Evolutionary conservation across 2,329 filamentous ascomycete species (phyloP).

Genomic region (Plectosphaerella cucumerina): DNA sequence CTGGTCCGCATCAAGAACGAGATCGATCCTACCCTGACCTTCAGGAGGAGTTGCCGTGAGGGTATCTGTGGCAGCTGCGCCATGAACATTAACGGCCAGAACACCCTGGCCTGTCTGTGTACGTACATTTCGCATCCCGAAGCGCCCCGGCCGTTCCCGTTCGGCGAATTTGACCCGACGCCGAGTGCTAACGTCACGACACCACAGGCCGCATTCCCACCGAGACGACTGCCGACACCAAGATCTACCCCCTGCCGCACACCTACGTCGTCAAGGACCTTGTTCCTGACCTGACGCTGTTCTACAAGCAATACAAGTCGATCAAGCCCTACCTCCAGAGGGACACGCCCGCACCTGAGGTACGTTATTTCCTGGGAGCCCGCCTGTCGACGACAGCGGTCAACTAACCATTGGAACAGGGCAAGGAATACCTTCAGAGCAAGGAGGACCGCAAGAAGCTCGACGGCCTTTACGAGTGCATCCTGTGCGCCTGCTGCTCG

Average conservation of each 20-base stretch:
- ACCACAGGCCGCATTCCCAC: conserved; percentile 81
- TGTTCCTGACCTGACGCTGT: conserved; percentile 94
- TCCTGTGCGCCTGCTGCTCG: conserved; percentile 98
- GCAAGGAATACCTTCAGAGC: conserved; percentile 86
- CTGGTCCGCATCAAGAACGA: conserved; percentile 99
- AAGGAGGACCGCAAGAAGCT: conserved; percentile 94
- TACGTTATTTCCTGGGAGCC: conserved; percentile 42
- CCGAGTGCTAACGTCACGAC: conserved; percentile 20
- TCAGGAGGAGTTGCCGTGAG: conserved; percentile 93
- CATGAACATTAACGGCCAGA: conserved; percentile 99
- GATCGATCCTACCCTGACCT: conserved; percentile 92
- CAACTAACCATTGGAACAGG: conserved; percentile 43
- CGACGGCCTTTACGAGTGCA: conserved; percentile 97
- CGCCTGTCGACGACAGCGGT: conserved; percentile 8
- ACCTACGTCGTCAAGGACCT: conserved; percentile 99
- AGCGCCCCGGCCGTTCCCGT: no score
- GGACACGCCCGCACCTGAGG: conserved; percentile 76
- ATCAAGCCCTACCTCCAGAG: conserved; percentile 98
- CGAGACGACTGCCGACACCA: conserved; percentile 74
- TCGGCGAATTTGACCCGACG: not conserved
- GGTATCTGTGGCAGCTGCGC: conserved; percentile 98
- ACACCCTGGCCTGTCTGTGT: conserved; percentile 97
- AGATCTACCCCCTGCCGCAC: conserved; percentile 97
- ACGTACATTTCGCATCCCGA: conserved; percentile 36
- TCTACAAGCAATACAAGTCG: conserved; percentile 99